A percentile compares a stretch with the other conserved stretches of the same genome.
Conservation (phyloP, 495 filamentous ascomycete species). For the Podospora pseudopauciseta region DNA sequence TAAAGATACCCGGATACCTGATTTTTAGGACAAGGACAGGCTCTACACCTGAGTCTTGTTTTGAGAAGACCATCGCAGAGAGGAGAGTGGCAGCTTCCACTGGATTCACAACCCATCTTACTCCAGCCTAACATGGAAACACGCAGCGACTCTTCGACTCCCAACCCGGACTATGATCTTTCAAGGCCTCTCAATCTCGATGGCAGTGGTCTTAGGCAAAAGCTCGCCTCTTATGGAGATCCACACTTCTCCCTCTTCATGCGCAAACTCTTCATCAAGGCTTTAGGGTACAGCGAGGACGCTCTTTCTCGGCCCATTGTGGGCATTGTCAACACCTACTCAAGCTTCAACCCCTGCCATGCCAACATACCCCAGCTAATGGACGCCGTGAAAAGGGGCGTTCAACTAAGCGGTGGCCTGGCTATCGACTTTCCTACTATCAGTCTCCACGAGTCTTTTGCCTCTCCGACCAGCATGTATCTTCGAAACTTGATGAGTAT, state of each 20-base stretch:
- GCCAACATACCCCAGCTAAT: conserved; percentile 64
- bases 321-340: conserved; percentile 64
- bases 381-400: conserved; percentile 60
- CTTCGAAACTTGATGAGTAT: conserved; percentile 66
- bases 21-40: background rate
- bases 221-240: conserved; percentile 64
- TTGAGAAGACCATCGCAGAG: too few species aligned
- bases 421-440: conserved; percentile 67
- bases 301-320: conserved; percentile 62
- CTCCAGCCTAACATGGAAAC: background rate
- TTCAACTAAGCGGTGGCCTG: conserved; percentile 58
- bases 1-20: background rate
- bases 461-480: conserved; percentile 65
- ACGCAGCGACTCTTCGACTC: too few species aligned
- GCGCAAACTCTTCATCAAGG: conserved; percentile 68
- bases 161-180: conserved; percentile 52
- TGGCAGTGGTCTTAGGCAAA: conserved; percentile 52
- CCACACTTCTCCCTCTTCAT: conserved; percentile 67
- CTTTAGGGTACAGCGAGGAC: conserved; percentile 63
- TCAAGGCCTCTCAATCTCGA: conserved; percentile 43
- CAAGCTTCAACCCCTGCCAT: conserved; percentile 65
- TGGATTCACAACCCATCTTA: background rate
- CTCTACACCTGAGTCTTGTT: too few species aligned
- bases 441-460: conserved; percentile 60
- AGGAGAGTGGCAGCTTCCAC: too few species aligned